Evolutionary conservation across 257 asterid genomes (phyloP), one percentile per base, ranked within the genome.

Genomic region (Solanum pinnatisectum): DNA sequence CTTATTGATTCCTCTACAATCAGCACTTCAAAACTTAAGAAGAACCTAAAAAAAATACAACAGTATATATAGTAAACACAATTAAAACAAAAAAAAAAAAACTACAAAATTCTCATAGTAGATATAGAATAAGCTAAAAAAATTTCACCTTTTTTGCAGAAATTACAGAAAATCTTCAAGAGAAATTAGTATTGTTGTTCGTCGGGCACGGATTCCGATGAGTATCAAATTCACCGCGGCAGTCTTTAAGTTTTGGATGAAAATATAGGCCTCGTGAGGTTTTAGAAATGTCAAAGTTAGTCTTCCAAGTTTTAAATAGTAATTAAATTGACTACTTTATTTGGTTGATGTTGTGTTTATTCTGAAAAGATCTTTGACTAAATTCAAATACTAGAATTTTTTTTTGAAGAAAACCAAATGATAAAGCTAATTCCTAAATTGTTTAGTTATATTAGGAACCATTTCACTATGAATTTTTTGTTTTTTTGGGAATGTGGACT

Each of bases 401-500:
- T 2, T 65, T 65, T 25, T 65, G 0, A 0, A 65, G 8, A 25
- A 65, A 0, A n/a, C 0, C 6, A 60, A 63, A 23, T 2, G 30
- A 63, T 63, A 63, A 63, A 63, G 2, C 0, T 10, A 1, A 63
- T 10, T 63, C 16, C 8, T 1, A 25, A 65, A 25, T 68, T 27
- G 22, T 68, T 30, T 68, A 6, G 37, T 68, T 30, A 68, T 27
- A 27, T 67, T 25, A 13, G 13, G 13, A 60, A 1, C 6, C 18
- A 5, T n/a, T 11, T 25, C 0, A 10, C 5, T 0, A n/a, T 4
- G 16, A 63, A 0, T 22, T 22, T 59, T 63, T 60, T 2, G 2
- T 42, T 59, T 23, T 63, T 63, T 23, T 3, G 0, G 0, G 0
- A 63, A 10, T 4, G 30, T 63, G 16, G 0, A 63, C 1, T 63